phyloP scores from a whole-genome alignment of 2,329 filamentous ascomycete genomes.

The Xylariomycetidae sp. region DNA sequence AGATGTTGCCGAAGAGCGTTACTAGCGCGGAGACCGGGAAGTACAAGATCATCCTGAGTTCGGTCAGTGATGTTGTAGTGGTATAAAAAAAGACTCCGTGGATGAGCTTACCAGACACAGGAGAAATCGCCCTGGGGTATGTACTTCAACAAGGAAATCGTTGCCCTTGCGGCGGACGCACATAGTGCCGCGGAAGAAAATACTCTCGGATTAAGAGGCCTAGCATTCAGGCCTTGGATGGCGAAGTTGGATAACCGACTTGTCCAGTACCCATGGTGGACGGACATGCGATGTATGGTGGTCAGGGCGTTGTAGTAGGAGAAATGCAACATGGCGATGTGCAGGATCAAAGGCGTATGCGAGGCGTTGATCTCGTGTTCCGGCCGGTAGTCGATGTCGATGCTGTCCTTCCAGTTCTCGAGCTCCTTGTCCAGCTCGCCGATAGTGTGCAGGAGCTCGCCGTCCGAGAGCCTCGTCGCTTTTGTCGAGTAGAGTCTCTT shows the following conservation, averaged over 20 bases:
- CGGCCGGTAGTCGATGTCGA: conserved; percentile 92
- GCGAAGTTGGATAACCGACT: conserved; percentile 91
- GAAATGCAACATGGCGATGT: conserved; percentile 91
- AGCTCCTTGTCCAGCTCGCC: conserved; percentile 85
- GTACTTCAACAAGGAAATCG: conserved; percentile 91
- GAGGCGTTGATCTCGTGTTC: conserved; percentile 93
- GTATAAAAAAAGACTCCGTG: neutral
- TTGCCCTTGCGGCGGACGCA: conserved; percentile 85
- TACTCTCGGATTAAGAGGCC: conserved; percentile 85
- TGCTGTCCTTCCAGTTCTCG: conserved; percentile 94
- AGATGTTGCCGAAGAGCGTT: conserved; percentile 90
- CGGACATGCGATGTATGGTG: conserved; percentile 96
- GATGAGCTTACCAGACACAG: conserved; percentile 74
- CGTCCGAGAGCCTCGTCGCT: conserved; percentile 85
- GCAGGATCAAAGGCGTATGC: conserved; percentile 87
- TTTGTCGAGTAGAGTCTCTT: conserved; percentile 88
- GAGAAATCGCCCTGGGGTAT: conserved; percentile 92
- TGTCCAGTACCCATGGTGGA: conserved; percentile 98
- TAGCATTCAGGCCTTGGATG: conserved; percentile 85
- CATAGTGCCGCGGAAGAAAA: conserved; percentile 92
- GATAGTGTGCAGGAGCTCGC: conserved; percentile 90
- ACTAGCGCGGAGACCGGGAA: conserved; percentile 94
- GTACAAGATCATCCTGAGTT: conserved; percentile 74
- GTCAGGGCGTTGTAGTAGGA: conserved; percentile 97
- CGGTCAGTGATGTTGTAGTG: conserved; percentile 3